These are phyloP conservation scores for Cucurbitaria berberidis DNA, from an alignment of 2,329 filamentous ascomycete species.

Conservation along the genomic window DNA sequence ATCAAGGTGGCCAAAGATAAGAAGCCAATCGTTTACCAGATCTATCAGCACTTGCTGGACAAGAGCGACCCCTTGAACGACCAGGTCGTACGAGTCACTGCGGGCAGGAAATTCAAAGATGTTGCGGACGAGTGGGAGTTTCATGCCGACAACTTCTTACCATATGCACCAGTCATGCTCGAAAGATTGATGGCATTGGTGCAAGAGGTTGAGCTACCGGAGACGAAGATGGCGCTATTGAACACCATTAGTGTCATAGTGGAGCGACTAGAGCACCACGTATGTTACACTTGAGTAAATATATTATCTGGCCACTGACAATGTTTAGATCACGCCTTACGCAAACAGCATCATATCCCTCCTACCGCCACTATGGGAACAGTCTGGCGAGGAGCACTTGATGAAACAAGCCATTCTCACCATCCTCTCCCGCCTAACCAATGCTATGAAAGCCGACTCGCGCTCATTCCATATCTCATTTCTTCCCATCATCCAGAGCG, in stretches of 20 bases:
- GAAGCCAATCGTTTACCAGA: slow-evolving; percentile 79
- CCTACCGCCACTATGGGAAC: slow-evolving; percentile 83
- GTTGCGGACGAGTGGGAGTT: slow-evolving; percentile 89
- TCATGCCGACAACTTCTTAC: slow-evolving; percentile 72
- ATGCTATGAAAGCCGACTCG: slow-evolving; percentile 80
- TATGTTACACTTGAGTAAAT: slow-evolving; percentile 35
- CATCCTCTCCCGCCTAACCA: slow-evolving; percentile 83
- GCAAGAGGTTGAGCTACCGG: slow-evolving; percentile 77
- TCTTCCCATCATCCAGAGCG: slow-evolving; percentile 80
- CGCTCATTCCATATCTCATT: slow-evolving; percentile 80
- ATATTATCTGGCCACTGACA: slow-evolving; percentile 11
- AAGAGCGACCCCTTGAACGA: slow-evolving; percentile 81
- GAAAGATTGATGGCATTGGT: slow-evolving; percentile 77
- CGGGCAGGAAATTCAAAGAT: slow-evolving; percentile 80
- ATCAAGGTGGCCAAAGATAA: slow-evolving; percentile 74
- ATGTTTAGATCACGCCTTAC: slow-evolving; percentile 62
- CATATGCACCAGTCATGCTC: slow-evolving; percentile 77
- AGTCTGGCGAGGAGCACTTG: slow-evolving; percentile 83
- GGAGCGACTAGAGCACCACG: slow-evolving; percentile 77
- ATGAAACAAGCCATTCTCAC: slow-evolving; percentile 93
- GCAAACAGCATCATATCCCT: slow-evolving; percentile 83
- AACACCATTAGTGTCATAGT: slow-evolving; percentile 85
- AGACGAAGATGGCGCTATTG: slow-evolving; percentile 88
- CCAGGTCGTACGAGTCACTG: slow-evolving; percentile 87
- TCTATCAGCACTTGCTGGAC: slow-evolving; percentile 86